Conservation (phyloP, 345 rosid species). For the Citrus sinensis region DNA sequence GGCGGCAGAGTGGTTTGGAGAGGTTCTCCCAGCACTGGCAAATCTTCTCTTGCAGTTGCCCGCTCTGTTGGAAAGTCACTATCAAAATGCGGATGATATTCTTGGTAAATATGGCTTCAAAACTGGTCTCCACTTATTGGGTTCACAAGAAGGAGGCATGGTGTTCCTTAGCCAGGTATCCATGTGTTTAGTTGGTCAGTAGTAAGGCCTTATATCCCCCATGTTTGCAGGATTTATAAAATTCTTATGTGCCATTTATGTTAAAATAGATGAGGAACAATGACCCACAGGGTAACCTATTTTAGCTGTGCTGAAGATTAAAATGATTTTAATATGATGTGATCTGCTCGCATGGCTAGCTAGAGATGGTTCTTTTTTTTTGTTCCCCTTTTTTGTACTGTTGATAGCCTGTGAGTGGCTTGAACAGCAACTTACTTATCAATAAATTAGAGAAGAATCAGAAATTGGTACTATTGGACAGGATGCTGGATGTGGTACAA, state of each 20-base stretch:
- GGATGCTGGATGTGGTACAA: no score
- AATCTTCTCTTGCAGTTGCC: slow-evolving; percentile 62
- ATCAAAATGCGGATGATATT: slow-evolving; percentile 38
- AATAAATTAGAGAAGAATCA: no score
- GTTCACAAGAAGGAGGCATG: slow-evolving; percentile 61
- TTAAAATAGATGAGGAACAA: neutral
- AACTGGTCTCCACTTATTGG: slow-evolving; percentile 59
- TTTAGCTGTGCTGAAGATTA: neutral
- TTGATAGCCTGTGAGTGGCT: no score
- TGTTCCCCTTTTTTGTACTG: no score
- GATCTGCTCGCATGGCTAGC: neutral
- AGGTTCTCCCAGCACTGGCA: slow-evolving; percentile 64
- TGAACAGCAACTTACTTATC: no score
- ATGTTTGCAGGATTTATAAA: neutral
- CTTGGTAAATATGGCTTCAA: slow-evolving; percentile 16
- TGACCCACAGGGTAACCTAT: neutral
- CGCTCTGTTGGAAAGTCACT: slow-evolving; percentile 63
- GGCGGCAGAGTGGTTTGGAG: slow-evolving; percentile 60
- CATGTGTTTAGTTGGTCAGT: neutral
- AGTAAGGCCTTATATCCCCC: neutral
- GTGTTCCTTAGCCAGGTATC: slow-evolving; percentile 81
- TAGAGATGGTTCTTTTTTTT: no score
- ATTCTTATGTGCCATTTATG: no score
- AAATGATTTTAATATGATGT: neutral
- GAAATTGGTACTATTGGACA: no score